These are phyloP conservation scores for Penicillium paxilli DNA, from an alignment of 495 filamentous ascomycete genomes.

Conservation along the genomic window DNA sequence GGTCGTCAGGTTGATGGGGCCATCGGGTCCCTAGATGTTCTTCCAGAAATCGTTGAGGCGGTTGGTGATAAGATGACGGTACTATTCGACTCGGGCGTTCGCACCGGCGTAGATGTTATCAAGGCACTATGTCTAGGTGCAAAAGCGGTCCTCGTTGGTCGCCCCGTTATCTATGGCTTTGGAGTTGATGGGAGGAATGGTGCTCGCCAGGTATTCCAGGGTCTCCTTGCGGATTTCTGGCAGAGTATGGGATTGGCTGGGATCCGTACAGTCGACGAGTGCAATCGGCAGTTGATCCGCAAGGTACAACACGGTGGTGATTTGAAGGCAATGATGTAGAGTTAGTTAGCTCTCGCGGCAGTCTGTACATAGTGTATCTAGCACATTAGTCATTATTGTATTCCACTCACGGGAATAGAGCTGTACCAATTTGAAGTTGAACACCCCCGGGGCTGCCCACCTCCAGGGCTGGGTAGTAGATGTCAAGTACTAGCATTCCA, in stretches of 20 bases:
- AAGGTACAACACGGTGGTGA: constrained; percentile 56
- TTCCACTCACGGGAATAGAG: too few relatives aligned
- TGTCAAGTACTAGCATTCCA: too few relatives aligned
- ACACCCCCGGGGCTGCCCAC: too few relatives aligned
- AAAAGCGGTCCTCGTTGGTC: constrained; percentile 82
- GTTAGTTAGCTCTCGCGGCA: neutral
- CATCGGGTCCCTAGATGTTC: constrained; percentile 61
- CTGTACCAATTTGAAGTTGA: too few relatives aligned
- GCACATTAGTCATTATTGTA: too few relatives aligned
- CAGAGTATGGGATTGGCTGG: constrained; percentile 60
- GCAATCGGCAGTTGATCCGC: constrained; percentile 51
- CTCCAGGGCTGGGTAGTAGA: too few relatives aligned
- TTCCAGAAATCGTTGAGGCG: constrained; percentile 62
- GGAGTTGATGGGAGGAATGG: constrained; percentile 57
- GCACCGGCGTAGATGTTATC: constrained; percentile 64
- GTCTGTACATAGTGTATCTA: too few relatives aligned
- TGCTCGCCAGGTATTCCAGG: constrained; percentile 56
- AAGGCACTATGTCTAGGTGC: constrained; percentile 90
- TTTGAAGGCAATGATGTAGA: constrained; percentile 42
- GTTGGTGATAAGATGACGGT: constrained; percentile 56
- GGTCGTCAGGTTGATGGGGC: constrained; percentile 69
- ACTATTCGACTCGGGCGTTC: constrained; percentile 66
- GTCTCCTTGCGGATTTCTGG: constrained; percentile 60
- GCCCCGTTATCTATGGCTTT: constrained; percentile 87
- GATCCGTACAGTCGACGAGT: constrained; percentile 52